Percentiles rank a stretch among this genome's conserved stretches.
Evolutionary conservation across 1,284 basidiomycete species (phyloP).

Genomic region (Spongiforma sp.): DNA sequence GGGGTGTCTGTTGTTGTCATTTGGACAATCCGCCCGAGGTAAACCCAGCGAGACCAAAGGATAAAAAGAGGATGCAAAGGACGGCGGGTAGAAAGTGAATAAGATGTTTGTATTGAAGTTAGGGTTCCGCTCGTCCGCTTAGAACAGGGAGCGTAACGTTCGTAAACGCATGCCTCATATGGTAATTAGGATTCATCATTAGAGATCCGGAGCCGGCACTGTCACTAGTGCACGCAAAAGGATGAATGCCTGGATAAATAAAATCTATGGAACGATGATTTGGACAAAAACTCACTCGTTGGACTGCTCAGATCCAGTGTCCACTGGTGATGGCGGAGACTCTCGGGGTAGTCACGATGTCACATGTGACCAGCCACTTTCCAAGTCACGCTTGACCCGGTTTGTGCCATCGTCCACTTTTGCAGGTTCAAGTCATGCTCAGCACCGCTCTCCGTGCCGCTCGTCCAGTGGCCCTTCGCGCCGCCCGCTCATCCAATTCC

Average conservation of each 20-base stretch:
- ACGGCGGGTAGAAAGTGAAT: slow-evolving; percentile 27
- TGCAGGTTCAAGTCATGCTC: slow-evolving; percentile 44
- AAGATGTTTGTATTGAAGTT: slow-evolving; percentile 9
- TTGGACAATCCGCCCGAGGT: slow-evolving; percentile 4
- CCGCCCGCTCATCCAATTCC: slow-evolving; percentile 38
- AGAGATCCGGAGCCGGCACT: too few relatives aligned
- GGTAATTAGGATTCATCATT: slow-evolving; percentile 1
- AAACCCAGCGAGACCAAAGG: slow-evolving; percentile 9
- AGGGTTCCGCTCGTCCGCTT: slow-evolving; percentile 15
- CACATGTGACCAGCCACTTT: slow-evolving; percentile 32
- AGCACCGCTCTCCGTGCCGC: slow-evolving; percentile 42
- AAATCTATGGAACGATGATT: too few relatives aligned
- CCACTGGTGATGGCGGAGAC: too few relatives aligned
- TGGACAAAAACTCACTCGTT: too few relatives aligned
- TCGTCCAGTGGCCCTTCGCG: slow-evolving; percentile 44
- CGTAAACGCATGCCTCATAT: slow-evolving; percentile 38
- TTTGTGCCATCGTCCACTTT: slow-evolving; percentile 27
- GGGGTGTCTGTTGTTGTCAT: slow-evolving; percentile 20
- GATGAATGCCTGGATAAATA: too few relatives aligned
- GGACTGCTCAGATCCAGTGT: too few relatives aligned
- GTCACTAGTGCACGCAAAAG: too few relatives aligned
- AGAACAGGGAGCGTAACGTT: slow-evolving; percentile 26
- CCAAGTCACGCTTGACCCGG: slow-evolving; percentile 34
- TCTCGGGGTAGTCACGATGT: slow-evolving; percentile 17
- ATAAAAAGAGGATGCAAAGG: slow-evolving; percentile 4